phyloP scores from a whole-genome alignment of 805 yeast genomes.

The Ogataea ramenticola region DNA sequence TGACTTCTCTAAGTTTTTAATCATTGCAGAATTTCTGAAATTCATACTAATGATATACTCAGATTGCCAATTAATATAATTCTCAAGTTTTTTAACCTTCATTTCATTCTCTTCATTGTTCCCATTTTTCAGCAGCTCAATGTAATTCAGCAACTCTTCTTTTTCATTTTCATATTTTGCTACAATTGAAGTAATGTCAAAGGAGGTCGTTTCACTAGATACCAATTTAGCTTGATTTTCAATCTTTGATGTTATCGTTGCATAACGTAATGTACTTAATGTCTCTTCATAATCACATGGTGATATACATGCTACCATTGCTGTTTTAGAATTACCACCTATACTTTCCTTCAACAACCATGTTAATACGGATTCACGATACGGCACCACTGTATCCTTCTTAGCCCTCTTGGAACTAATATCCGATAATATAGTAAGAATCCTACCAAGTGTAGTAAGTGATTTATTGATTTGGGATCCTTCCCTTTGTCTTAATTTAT shows the following conservation, averaged over 20 bases:
- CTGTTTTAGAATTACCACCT: slow-evolving; percentile 78
- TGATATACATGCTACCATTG: slow-evolving; percentile 83
- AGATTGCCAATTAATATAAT: slow-evolving; percentile 19
- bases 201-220: slow-evolving; percentile 22
- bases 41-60: slow-evolving; percentile 15
- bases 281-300: slow-evolving; percentile 77
- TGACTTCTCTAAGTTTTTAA: slow-evolving; percentile 3
- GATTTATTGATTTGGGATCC: slow-evolving; percentile 76
- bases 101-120: neutral
- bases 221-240: slow-evolving; percentile 53
- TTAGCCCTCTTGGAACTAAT: slow-evolving; percentile 14
- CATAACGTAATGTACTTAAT: slow-evolving; percentile 67
- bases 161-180: slow-evolving; percentile 20
- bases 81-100: slow-evolving; percentile 13
- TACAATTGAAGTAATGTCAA: slow-evolving; percentile 27
- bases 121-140: slow-evolving; percentile 8
- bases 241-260: slow-evolving; percentile 67
- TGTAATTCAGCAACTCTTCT: slow-evolving; percentile 11
- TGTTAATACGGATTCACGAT: slow-evolving; percentile 69
- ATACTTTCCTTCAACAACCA: slow-evolving; percentile 69
- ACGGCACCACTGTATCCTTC: slow-evolving; percentile 44
- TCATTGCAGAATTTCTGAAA: slow-evolving; percentile 10
- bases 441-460: slow-evolving; percentile 70
- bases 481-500: slow-evolving; percentile 57
- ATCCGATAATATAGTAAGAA: slow-evolving; percentile 42